A percentile compares a stretch with the other conserved stretches of the same genome.
phyloP scores from a whole-genome alignment of 176 grass and related monocot genomes.

The Thinopyrum elongatum region DNA sequence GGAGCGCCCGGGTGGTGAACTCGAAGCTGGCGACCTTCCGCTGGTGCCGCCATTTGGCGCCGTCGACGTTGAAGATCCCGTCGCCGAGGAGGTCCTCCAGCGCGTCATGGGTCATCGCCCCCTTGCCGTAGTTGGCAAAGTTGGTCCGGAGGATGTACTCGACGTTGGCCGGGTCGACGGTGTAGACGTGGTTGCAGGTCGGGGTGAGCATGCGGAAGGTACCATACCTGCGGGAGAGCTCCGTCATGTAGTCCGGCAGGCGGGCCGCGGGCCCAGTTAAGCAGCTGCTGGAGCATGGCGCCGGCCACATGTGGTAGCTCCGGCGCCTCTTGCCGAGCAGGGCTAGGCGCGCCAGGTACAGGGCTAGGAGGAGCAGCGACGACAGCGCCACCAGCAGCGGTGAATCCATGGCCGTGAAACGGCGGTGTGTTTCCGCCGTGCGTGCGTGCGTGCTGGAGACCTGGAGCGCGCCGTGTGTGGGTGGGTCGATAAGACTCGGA shows the following conservation, averaged over 20 bases:
- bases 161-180: constrained; percentile 56
- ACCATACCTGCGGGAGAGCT: constrained; percentile 30
- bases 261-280: constrained; percentile 40
- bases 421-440: too few species aligned
- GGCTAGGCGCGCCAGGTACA: too few species aligned
- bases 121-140: constrained; percentile 77
- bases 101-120: constrained; percentile 4
- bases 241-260: constrained; percentile 47
- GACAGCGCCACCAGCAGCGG: too few species aligned
- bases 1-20: constrained; percentile 56
- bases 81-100: constrained; percentile 60
- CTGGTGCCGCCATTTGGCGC: constrained; percentile 66
- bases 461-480: too few species aligned
- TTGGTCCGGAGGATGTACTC: constrained; percentile 84
- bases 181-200: constrained; percentile 39
- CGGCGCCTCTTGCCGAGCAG: too few species aligned
- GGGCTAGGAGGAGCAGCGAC: too few species aligned
- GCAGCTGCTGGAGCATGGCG: constrained; percentile 50
- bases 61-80: constrained; percentile 78
- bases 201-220: constrained; percentile 59
- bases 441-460: too few species aligned
- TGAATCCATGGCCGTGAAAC: too few species aligned
- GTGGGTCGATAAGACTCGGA: too few species aligned
- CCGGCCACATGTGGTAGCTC: constrained; percentile 42
- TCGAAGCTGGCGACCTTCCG: constrained; percentile 66